Evolutionary conservation across 805 yeast genomes (phyloP).

Genomic region (Ogataea angusta): DNA sequence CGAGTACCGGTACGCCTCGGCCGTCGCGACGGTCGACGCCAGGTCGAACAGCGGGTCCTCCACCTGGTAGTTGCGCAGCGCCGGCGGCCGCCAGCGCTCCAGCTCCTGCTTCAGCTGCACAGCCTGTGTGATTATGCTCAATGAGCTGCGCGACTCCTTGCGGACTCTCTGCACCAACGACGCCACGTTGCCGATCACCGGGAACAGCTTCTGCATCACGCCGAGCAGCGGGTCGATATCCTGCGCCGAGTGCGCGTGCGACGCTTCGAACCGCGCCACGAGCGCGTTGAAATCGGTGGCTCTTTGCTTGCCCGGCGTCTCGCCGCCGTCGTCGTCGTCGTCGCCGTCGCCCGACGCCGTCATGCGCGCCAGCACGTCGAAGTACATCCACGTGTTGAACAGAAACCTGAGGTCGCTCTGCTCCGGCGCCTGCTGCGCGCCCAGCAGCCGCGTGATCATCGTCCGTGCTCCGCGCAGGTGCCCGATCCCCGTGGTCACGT

Average conservation of each 20-base stretch:
- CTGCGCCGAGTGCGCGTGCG: slow-evolving; percentile 32
- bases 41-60: slow-evolving; percentile 53
- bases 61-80: slow-evolving; percentile 32
- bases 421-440: slow-evolving; percentile 14
- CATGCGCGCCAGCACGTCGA: slow-evolving; percentile 65
- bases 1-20: slow-evolving; percentile 65
- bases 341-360: slow-evolving; percentile 50
- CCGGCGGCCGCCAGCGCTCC: slow-evolving; percentile 54
- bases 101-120: slow-evolving; percentile 51
- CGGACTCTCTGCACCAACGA: slow-evolving; percentile 50
- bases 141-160: slow-evolving; percentile 36
- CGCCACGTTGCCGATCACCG: slow-evolving; percentile 63
- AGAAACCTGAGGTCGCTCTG: slow-evolving; percentile 37
- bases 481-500: slow-evolving; percentile 63
- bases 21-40: slow-evolving; percentile 61
- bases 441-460: slow-evolving; percentile 49
- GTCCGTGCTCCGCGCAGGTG: slow-evolving; percentile 66
- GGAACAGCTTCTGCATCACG: slow-evolving; percentile 61
- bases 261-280: slow-evolving; percentile 40
- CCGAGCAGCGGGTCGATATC: slow-evolving; percentile 65
- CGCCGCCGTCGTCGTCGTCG: slow-evolving; percentile 9
- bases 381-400: slow-evolving; percentile 64
- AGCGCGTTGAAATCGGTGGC: slow-evolving; percentile 25
- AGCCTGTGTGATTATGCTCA: slow-evolving; percentile 50
- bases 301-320: slow-evolving; percentile 12